Percentiles rank a stretch among this genome's conserved stretches.
phyloP scores from a whole-genome alignment of 1,284 basidiomycete genomes.

The Microbotryum lychnidis-dioicae region DNA sequence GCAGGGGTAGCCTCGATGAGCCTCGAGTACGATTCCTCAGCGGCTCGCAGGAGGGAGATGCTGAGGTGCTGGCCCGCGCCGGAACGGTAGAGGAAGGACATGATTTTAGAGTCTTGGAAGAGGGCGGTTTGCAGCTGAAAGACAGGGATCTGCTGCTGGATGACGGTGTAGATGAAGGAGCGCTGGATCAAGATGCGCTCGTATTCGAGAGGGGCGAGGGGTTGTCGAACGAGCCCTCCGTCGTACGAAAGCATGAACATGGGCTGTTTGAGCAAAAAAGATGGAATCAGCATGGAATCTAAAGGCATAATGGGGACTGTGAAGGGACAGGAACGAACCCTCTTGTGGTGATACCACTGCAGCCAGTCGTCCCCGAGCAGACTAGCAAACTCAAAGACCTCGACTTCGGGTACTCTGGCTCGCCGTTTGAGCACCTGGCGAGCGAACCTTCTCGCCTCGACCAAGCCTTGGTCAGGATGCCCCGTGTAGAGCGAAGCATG shows the following conservation, averaged over 20 bases:
- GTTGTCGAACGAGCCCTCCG: conserved; percentile 41
- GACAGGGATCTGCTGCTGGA: conserved; percentile 49
- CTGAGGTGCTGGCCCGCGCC: conserved; percentile 13
- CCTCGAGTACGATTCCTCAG: conserved; percentile 3
- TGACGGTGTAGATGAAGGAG: conserved; percentile 47
- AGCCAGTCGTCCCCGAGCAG: conserved; percentile 49
- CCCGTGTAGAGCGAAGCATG: conserved; percentile 46
- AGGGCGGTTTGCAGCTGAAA: conserved; percentile 49
- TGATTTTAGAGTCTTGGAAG: conserved; percentile 57
- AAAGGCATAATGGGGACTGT: background rate
- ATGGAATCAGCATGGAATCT: conserved; percentile 1
- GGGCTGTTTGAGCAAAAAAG: conserved; percentile 44
- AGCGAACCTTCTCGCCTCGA: conserved; percentile 49
- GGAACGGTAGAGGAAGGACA: conserved; percentile 1
- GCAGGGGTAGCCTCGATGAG: conserved; percentile 14
- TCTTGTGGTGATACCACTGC: conserved; percentile 44
- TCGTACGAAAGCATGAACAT: conserved; percentile 59
- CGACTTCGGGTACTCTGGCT: conserved; percentile 43
- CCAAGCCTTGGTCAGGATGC: conserved; percentile 36
- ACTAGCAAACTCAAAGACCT: conserved; percentile 46
- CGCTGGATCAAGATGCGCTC: conserved; percentile 48
- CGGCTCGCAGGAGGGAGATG: conserved; percentile 11
- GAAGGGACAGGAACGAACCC: conserved; percentile 38
- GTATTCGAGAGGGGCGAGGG: conserved; percentile 16
- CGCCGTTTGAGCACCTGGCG: conserved; percentile 50